Evolutionary conservation across 257 asterid species (phyloP).

Genomic region (Scutellaria minor): DNA sequence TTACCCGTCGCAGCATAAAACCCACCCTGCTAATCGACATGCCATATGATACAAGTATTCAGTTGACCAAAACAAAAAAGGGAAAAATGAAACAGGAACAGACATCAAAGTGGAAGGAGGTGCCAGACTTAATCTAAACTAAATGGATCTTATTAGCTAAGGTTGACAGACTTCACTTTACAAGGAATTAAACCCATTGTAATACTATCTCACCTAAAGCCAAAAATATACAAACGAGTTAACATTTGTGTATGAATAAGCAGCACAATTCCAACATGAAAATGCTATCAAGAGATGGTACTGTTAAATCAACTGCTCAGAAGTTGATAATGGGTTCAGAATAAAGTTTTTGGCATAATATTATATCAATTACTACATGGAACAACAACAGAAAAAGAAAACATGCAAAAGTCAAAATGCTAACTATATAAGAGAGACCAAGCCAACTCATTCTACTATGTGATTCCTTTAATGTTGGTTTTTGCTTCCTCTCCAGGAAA

Average conservation of each 20-base stretch:
- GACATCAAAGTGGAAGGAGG: background rate
- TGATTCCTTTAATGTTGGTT: background rate
- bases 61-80: conserved; percentile 4
- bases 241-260: background rate
- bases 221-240: background rate
- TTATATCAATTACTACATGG: no score
- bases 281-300: background rate
- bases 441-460: background rate
- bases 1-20: conserved; percentile 39
- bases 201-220: conserved; percentile 11
- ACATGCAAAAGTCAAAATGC: background rate
- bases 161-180: background rate
- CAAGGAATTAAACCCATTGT: conserved; percentile 6
- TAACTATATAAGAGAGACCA: background rate
- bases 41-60: conserved; percentile 17
- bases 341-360: background rate
- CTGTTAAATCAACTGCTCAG: background rate
- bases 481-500: background rate
- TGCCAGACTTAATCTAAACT: background rate
- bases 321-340: background rate
- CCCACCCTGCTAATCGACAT: conserved; percentile 32
- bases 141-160: background rate
- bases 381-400: background rate
- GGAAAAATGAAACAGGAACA: background rate
- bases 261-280: background rate